Percentiles rank a stretch among this genome's conserved stretches.
Conservation (phyloP, 495 filamentous ascomycete genomes). For the Evansstolkia leycettana region DNA sequence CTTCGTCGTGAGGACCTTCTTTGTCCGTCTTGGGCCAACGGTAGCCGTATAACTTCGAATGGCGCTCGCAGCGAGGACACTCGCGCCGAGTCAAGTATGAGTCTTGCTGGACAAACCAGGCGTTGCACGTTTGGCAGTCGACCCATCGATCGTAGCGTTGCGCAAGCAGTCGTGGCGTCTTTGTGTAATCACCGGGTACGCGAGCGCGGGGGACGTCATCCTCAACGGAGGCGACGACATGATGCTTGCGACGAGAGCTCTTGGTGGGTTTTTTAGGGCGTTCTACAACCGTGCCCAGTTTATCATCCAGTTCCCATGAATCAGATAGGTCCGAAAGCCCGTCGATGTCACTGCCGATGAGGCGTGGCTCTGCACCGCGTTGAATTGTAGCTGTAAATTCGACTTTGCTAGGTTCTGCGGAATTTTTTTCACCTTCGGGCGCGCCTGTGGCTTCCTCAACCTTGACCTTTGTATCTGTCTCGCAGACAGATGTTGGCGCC, state of each 20-base stretch:
- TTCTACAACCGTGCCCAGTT: conserved; percentile 6
- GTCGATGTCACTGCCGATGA: conserved; percentile 4
- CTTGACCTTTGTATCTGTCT: conserved; percentile 14
- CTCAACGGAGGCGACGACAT: conserved; percentile 31
- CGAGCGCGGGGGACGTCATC: conserved; percentile 31
- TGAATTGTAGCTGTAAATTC: conserved; percentile 6
- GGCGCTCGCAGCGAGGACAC: conserved; percentile 87
- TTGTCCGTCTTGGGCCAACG: conserved; percentile 90
- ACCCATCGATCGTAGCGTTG: conserved; percentile 73
- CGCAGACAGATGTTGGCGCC: conserved; percentile 25
- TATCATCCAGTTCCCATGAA: conserved; percentile 16
- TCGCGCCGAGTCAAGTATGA: conserved; percentile 73
- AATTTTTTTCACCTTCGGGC: neutral
- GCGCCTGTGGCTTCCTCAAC: conserved; percentile 10
- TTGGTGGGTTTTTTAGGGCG: conserved; percentile 11
- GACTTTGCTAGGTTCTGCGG: neutral
- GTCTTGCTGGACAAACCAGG: conserved; percentile 73
- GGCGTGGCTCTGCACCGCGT: conserved; percentile 2
- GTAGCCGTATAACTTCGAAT: conserved; percentile 90
- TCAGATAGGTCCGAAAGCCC: conserved; percentile 10
- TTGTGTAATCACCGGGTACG: conserved; percentile 65
- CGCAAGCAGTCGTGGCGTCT: conserved; percentile 57
- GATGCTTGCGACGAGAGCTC: conserved; percentile 11
- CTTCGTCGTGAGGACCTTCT: conserved; percentile 62
- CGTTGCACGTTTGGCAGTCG: conserved; percentile 68